These are phyloP conservation scores for Acarospora socialis DNA, from an alignment of 2,329 filamentous ascomycete species.

Conservation along the genomic window DNA sequence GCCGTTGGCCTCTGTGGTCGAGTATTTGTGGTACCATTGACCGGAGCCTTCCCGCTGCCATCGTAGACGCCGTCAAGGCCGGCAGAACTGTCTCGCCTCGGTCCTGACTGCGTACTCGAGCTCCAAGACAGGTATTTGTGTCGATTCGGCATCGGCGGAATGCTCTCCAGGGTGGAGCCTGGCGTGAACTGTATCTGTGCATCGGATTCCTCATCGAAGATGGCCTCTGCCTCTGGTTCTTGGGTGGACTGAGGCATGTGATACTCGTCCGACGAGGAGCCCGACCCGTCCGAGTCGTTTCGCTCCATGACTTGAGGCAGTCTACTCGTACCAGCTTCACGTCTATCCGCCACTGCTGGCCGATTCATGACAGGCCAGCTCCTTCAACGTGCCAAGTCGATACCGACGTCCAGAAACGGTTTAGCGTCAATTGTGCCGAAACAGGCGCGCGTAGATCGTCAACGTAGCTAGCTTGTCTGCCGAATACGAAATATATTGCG, in stretches of 20 bases:
- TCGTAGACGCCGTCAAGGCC: conserved; percentile 5
- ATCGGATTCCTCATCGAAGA: conserved; percentile 10
- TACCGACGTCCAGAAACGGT: too few species aligned
- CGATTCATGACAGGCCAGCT: too few species aligned
- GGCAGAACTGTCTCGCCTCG: conserved; percentile 4
- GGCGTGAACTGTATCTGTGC: conserved; percentile 22
- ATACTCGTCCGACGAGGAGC: conserved; percentile 17
- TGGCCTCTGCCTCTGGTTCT: conserved; percentile 14
- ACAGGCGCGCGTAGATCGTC: too few species aligned
- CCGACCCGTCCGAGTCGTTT: conserved; percentile 27
- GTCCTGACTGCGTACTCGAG: conserved; percentile 6
- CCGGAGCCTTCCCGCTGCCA: conserved; percentile 18
- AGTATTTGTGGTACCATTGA: conserved; percentile 19
- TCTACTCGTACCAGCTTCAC: too few species aligned
- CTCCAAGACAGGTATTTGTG: conserved; percentile 21
- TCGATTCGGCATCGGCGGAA: conserved; percentile 22
- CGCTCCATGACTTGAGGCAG: conserved; percentile 27
- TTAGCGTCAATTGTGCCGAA: too few species aligned
- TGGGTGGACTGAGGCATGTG: too few species aligned
- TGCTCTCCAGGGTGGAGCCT: conserved; percentile 10
- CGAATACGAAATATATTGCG: too few species aligned
- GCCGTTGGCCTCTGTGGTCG: conserved; percentile 53
- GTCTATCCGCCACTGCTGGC: too few species aligned
- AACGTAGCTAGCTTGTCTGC: too few species aligned
- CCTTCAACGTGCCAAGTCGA: too few species aligned